Evolutionary conservation across 163 green algal genomes (phyloP).

Genomic region (Scenedesmus sp.): DNA sequence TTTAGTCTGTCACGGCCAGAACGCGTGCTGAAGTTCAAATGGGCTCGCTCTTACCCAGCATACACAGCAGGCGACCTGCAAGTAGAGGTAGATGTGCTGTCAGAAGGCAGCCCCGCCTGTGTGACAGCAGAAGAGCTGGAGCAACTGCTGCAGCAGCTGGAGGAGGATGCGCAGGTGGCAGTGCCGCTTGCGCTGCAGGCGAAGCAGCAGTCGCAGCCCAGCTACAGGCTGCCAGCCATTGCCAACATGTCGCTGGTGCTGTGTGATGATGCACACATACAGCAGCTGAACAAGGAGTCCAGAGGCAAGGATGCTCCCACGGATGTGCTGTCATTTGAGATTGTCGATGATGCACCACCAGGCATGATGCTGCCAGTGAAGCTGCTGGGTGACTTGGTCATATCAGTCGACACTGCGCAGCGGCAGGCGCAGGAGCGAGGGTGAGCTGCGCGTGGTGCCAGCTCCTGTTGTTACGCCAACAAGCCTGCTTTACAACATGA

Average conservation of each 20-base stretch:
- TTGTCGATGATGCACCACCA: conserved; percentile 71
- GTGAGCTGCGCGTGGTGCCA: conserved; percentile 47
- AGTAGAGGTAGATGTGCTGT: conserved; percentile 48
- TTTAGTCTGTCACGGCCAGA: conserved; percentile 32
- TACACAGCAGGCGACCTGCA: conserved; percentile 20
- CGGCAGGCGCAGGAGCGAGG: conserved; percentile 90
- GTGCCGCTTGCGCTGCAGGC: conserved; percentile 45
- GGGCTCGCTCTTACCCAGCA: background rate
- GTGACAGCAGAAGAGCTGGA: conserved; percentile 33
- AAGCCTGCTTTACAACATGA: background rate
- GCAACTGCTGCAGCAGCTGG: conserved; percentile 45
- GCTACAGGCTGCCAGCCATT: conserved; percentile 50
- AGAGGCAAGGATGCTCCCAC: conserved; percentile 88
- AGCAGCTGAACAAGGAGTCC: conserved; percentile 85
- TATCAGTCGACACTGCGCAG: conserved; percentile 94
- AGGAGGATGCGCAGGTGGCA: conserved; percentile 42
- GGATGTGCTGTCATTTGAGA: conserved; percentile 98
- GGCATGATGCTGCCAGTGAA: conserved; percentile 74
- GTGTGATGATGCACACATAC: conserved; percentile 91
- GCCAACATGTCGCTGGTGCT: conserved; percentile 88
- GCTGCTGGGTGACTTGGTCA: conserved; percentile 95
- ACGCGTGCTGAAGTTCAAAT: conserved; percentile 34
- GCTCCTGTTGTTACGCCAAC: background rate
- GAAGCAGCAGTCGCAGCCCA: conserved; percentile 59
- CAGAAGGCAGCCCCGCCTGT: conserved; percentile 11